Conservation (phyloP, 208 protist species). For the Acanthamoeba triangularis region DNA sequence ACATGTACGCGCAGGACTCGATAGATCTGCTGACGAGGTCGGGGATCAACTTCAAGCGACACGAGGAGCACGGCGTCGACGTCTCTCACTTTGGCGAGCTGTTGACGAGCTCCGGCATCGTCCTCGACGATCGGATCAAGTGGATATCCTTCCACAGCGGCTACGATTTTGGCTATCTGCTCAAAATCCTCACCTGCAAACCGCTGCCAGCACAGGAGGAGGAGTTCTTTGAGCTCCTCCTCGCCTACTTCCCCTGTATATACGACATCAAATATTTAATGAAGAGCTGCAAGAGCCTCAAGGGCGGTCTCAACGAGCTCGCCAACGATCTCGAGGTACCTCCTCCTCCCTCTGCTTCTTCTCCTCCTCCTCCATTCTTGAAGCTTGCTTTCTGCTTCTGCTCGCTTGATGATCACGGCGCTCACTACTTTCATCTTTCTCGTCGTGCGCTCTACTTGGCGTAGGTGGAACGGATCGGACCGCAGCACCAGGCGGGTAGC, state of each 20-base stretch:
- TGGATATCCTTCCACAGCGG: slow-evolving; percentile 99
- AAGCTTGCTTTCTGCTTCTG: background rate
- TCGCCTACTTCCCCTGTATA: slow-evolving; percentile 97
- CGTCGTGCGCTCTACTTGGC: background rate
- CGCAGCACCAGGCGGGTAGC: slow-evolving; percentile 96
- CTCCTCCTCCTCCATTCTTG: background rate
- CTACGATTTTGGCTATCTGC: slow-evolving; percentile 99
- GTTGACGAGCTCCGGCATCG: slow-evolving; percentile 97
- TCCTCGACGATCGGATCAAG: slow-evolving; percentile 97
- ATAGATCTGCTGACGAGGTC: slow-evolving; percentile 97
- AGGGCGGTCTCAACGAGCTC: slow-evolving; percentile 97
- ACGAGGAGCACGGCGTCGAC: slow-evolving; percentile 97
- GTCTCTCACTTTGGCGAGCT: slow-evolving; percentile 97
- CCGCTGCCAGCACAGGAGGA: slow-evolving; percentile 97
- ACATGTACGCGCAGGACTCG: slow-evolving; percentile 98
- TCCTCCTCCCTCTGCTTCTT: no score
- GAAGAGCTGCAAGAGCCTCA: slow-evolving; percentile 94
- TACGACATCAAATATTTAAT: slow-evolving; percentile 99
- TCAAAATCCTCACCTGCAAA: slow-evolving; percentile 97
- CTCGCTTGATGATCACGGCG: background rate
- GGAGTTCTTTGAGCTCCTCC: slow-evolving; percentile 97
- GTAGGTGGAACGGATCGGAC: slow-evolving; percentile 95
- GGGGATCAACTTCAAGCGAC: slow-evolving; percentile 98
- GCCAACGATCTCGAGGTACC: slow-evolving; percentile 86
- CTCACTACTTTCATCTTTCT: slow-evolving; percentile 3